Percentiles rank a stretch among this genome's conserved stretches.
Conservation (phyloP, 208 protist species). For the Novymonas esmeraldas region DNA sequence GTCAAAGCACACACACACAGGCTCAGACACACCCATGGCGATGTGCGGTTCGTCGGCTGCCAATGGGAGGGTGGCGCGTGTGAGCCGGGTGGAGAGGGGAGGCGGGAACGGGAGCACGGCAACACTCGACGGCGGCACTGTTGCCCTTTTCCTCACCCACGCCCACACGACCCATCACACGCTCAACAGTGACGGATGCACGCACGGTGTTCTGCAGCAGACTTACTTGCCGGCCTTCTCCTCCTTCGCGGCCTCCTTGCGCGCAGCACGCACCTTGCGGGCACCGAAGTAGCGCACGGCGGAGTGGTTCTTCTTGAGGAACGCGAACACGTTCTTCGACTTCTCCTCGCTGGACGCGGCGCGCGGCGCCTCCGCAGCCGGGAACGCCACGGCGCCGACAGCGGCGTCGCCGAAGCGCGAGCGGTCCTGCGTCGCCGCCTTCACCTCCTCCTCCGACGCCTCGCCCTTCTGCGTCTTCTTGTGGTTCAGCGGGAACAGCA, state of each 20-base stretch:
- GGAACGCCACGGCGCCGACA: conserved; percentile 66
- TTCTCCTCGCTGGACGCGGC: conserved; percentile 88
- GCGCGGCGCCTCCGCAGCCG: conserved; percentile 67
- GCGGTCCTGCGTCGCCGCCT: conserved; percentile 74
- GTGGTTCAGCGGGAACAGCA: conserved; percentile 93
- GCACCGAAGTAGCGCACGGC: conserved; percentile 93
- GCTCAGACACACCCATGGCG: too few relatives aligned
- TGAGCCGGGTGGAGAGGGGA: too few relatives aligned
- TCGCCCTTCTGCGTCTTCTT: conserved; percentile 87
- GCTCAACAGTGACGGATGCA: too few relatives aligned
- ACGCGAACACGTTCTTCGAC: conserved; percentile 89
- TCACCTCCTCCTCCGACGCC: conserved; percentile 74
- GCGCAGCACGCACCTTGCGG: conserved; percentile 76
- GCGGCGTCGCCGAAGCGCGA: conserved; percentile 71
- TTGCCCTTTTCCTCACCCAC: too few relatives aligned
- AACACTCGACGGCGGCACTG: too few relatives aligned
- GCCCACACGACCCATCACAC: too few relatives aligned
- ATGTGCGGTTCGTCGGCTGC: too few relatives aligned
- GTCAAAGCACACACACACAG: too few relatives aligned
- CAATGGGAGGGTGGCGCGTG: too few relatives aligned
- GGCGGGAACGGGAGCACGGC: too few relatives aligned
- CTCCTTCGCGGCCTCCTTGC: conserved; percentile 85
- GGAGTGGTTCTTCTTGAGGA: conserved; percentile 92
- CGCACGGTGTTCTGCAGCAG: too few relatives aligned
- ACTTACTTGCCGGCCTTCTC: conserved; percentile 74